phyloP scores from a whole-genome alignment of 345 rosid species.

The Citrus glauca region DNA sequence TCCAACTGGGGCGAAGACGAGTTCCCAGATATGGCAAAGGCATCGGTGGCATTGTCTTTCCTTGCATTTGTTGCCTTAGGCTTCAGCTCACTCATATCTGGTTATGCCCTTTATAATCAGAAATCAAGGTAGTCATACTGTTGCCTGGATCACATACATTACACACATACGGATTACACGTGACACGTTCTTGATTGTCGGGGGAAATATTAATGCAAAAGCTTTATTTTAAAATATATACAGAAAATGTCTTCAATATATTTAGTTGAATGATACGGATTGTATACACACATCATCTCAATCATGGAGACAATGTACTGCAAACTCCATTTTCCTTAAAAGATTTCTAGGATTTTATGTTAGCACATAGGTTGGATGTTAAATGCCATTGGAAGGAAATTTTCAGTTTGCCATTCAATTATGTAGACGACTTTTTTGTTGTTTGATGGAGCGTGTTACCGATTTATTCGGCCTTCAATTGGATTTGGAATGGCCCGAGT shows the following conservation, averaged over 20 bases:
- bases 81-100: slow-evolving; percentile 63
- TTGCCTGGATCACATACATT: background rate
- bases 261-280: no score
- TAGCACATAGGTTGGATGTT: no score
- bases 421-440: no score
- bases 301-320: background rate
- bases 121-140: slow-evolving; percentile 23
- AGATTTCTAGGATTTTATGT: no score
- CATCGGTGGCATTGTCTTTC: slow-evolving; percentile 59
- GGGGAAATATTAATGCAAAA: background rate
- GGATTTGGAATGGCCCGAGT: no score
- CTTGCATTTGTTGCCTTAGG: slow-evolving; percentile 69
- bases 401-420: no score
- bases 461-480: no score
- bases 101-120: slow-evolving; percentile 56
- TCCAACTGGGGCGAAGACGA: slow-evolving; percentile 77
- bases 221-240: background rate
- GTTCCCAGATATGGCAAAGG: slow-evolving; percentile 81
- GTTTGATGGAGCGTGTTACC: no score
- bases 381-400: no score
- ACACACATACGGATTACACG: background rate
- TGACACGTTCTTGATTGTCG: background rate
- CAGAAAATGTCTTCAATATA: background rate
- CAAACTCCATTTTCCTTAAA: no score
- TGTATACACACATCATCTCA: background rate